These are phyloP conservation scores for Lasiosphaeria ovina DNA, from an alignment of 495 filamentous ascomycete genomes.

Conservation along the genomic window DNA sequence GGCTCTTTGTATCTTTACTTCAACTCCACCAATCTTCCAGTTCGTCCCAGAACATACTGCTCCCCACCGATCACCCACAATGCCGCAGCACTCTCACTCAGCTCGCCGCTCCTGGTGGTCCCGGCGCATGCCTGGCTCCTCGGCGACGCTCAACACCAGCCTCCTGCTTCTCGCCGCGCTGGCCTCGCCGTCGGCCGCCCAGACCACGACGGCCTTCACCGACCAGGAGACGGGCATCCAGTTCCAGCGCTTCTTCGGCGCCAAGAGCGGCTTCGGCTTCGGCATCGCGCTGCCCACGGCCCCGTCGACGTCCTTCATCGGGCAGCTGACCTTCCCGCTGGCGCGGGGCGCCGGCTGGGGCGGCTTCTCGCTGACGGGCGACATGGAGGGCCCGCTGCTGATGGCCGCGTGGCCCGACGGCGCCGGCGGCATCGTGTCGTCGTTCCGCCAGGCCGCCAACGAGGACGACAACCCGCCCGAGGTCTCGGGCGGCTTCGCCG, in stretches of 20 bases:
- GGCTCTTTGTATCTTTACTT: no score
- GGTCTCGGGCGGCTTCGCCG: constrained; percentile 15
- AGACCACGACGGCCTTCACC: constrained; percentile 23
- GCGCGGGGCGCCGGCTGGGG: constrained; percentile 28
- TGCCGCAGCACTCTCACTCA: background rate
- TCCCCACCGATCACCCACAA: background rate
- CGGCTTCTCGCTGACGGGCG: constrained; percentile 22
- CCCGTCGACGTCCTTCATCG: constrained; percentile 26
- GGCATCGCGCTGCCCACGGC: constrained; percentile 26
- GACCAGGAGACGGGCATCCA: constrained; percentile 27
- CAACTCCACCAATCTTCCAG: background rate
- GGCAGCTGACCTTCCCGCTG: constrained; percentile 26
- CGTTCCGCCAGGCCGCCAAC: constrained; percentile 24
- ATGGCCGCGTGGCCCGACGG: constrained; percentile 26
- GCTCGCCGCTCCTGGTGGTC: background rate
- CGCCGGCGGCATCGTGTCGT: constrained; percentile 15
- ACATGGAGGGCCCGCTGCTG: constrained; percentile 22
- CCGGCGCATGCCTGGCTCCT: background rate
- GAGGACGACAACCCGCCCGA: constrained; percentile 28
- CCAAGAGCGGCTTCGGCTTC: constrained; percentile 22
- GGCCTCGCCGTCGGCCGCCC: constrained; percentile 10
- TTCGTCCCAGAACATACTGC: background rate
- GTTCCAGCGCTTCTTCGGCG: constrained; percentile 33
- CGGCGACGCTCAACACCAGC: background rate
- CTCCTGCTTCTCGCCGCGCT: constrained; percentile 4